Conservation (phyloP, 768 basidiomycete species). For the Gloeophyllum trabeum region DNA sequence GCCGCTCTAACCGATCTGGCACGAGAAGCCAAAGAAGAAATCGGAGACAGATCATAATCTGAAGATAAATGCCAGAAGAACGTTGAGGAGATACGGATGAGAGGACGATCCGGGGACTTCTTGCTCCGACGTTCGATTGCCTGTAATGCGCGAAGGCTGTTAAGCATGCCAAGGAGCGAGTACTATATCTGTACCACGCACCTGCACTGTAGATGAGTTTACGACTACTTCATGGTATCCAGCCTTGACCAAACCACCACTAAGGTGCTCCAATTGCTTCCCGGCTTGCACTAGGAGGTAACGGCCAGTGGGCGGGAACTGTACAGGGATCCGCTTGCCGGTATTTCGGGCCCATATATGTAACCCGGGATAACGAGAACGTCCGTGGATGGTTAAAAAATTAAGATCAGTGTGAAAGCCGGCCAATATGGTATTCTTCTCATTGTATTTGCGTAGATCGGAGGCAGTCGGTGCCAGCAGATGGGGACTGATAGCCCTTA, state of each 20-base stretch:
- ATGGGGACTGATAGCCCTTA: constrained; percentile 45
- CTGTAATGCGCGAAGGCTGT: constrained; percentile 21
- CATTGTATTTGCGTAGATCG: constrained; percentile 69
- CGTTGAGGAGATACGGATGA: constrained; percentile 92
- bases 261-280: constrained; percentile 87
- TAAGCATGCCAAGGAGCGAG: neutral
- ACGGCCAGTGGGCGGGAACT: constrained; percentile 70
- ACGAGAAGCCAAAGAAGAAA: constrained; percentile 38
- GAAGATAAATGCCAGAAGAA: constrained; percentile 95
- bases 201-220: constrained; percentile 65
- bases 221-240: constrained; percentile 95
- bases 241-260: constrained; percentile 78
- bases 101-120: constrained; percentile 62
- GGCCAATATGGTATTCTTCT: constrained; percentile 76
- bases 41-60: constrained; percentile 64
- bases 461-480: constrained; percentile 91
- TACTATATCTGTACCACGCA: constrained; percentile 18
- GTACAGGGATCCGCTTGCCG: constrained; percentile 81
- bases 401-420: constrained; percentile 95
- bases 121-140: constrained; percentile 49
- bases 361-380: constrained; percentile 77
- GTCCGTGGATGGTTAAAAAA: constrained; percentile 86
- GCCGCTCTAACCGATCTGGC: constrained; percentile 33
- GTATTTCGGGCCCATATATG: constrained; percentile 94
- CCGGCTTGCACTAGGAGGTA: constrained; percentile 91